A percentile compares a stretch with the other conserved stretches of the same genome.
phyloP scores from a whole-genome alignment of 257 asterid species.

The Gentiana macrophylla region DNA sequence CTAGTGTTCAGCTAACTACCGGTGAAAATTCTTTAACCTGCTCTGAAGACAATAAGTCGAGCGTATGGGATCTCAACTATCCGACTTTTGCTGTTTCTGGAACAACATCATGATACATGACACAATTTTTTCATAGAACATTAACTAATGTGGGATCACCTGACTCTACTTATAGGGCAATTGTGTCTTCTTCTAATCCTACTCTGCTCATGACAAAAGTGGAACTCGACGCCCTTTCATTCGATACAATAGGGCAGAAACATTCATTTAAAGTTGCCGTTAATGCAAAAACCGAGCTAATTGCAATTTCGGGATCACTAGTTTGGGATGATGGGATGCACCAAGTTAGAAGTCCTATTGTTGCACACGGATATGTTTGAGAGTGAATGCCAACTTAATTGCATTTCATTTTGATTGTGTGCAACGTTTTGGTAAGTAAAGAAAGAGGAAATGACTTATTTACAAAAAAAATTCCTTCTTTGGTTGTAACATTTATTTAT shows the following conservation, averaged over 20 bases:
- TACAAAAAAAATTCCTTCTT: no score
- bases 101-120: slow-evolving; percentile 1
- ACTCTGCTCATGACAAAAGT: slow-evolving; percentile 23
- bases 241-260: slow-evolving; percentile 31
- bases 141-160: slow-evolving; percentile 59
- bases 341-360: slow-evolving; percentile 52
- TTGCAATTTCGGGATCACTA: slow-evolving; percentile 1
- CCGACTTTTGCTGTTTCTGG: slow-evolving; percentile 44
- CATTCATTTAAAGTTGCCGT: slow-evolving; percentile 8
- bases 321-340: slow-evolving; percentile 48
- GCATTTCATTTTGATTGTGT: no score
- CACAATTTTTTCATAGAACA: slow-evolving; percentile 27
- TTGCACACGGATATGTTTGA: slow-evolving; percentile 20
- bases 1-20: slow-evolving; percentile 29
- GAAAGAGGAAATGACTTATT: no score
- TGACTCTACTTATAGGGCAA: slow-evolving; percentile 33
- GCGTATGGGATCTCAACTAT: slow-evolving; percentile 3
- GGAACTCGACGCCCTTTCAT: slow-evolving; percentile 25
- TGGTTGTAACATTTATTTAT: no score
- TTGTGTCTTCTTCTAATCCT: slow-evolving; percentile 9
- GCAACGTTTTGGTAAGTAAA: no score
- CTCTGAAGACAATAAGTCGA: slow-evolving; percentile 28
- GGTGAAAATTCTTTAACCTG: slow-evolving; percentile 39
- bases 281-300: no score
- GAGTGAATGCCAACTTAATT: no score